Base-by-base conservation (phyloP, 441 rosid species). In the Eruca vesicaria region DNA sequence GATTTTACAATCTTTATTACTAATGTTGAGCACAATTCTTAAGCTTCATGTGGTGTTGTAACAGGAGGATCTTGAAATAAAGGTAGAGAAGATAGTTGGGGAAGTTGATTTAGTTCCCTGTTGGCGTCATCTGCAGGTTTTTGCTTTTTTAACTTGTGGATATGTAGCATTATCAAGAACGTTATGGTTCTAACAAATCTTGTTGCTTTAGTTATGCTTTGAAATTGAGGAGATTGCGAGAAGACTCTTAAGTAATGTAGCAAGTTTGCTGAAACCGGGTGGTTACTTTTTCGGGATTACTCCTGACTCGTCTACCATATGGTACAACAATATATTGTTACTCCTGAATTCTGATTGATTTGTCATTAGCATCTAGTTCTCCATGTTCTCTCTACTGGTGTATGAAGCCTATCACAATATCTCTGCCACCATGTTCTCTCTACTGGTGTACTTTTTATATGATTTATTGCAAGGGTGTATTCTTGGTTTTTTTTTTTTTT, bases 221-320 rank as follows among this genome's bases (percentile, higher is more conserved):
- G 97, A 91, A 79, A 93, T 86, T 10, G 95, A 96, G 86, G 97
- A 93, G 82, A 93, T 84, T 78, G 98, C 95, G 57, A 52, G 23
- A 18, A 52, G 57, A 52, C 57, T 52, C 5, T 2, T 52, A 0
- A 18, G 6, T 4, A 52, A 52, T 52, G 57, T 52, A 0, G 57
- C 57, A 11, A 86, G 84, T 74, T 79, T 96, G 84, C 86, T 93
- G 75, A 91, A 93, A 80, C 96, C 99, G 0, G 97, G 97, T 82
- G 99, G 99, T 75, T 96, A 89, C 84, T 93, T 96, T 84, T 83
- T 96, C 9, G 99, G 99, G 75, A 88, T 96, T 78, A 89, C 93
- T 87, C 57, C 23, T 52, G 57, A 52, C 12, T 52, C 57, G 12
- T 52, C 57, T 52, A 52, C 26, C 0, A 52, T 52, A 52, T 52